Base-by-base conservation (phyloP, 345 rosid genomes). In the Bruguiera sexangula region DNA sequence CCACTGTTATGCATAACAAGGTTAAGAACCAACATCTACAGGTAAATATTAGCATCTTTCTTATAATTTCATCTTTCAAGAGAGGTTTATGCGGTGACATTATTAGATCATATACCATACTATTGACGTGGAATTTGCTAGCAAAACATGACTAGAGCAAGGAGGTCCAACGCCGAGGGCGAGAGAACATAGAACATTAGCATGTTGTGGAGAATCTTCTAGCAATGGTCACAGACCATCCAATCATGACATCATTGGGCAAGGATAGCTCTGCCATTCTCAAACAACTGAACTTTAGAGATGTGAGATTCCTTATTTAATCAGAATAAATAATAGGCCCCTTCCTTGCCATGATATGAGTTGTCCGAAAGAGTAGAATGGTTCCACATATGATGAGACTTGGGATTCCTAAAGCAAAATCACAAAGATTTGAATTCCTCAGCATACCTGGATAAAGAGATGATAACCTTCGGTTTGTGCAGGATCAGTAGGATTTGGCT, bases 401-500 rank as follows among this genome's bases (percentile, higher is more conserved):
- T 43, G 50, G 19, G 50, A 43, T 43, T 43, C 19, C 5, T 13
- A 43, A 43, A 3, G 19, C 50, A 16, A 27, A 15, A 26, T 27
- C 57, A 65, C 3, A 53, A 19, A 60, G 19, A 22, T 55, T 55
- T 27, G 15, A 27, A 43, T 51, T 58, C n/a, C 16, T 61, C 36
- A 20, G 48, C 58, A 43, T 30, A 75, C 78, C 78, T 75, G 78
- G 8, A 75, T 75, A 52, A 75, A 75, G 18, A 75, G 73, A 75
- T 75, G 78, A 65, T 75, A 75, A 37, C 78, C 78, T 50, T 75
- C 78, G 50, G 78, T 75, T 69, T 75, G 78, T 34, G 78, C 78
- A 63, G 78, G 78, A 57, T 75, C 78, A 50, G 78, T 66, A 48
- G 78, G 78, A 58, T 75, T 75, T 29, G 78, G 78, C 69, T 69